Conservation (phyloP, 1,139 yeast genomes). For the Geotrichum carabidarum region DNA sequence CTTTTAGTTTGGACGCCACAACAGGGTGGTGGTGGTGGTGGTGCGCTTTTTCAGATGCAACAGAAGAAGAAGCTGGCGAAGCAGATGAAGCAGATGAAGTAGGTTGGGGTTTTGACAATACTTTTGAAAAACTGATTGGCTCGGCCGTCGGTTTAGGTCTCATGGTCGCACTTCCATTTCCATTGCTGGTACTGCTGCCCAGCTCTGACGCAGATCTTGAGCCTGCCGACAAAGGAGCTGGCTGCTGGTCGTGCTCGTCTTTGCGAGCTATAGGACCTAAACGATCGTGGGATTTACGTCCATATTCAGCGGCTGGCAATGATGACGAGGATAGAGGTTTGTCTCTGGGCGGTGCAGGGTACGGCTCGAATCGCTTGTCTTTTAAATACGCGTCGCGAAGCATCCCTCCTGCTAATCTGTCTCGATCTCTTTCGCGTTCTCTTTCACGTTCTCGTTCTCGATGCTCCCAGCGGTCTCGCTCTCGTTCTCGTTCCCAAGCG, state of each 20-base stretch:
- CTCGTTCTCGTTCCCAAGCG: constrained; percentile 20
- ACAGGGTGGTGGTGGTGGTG: not conserved
- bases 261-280: constrained; percentile 1
- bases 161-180: no score
- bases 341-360: not conserved
- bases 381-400: constrained; percentile 10
- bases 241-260: not conserved
- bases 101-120: no score
- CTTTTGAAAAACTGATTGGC: no score
- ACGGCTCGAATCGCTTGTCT: constrained; percentile 6
- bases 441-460: constrained; percentile 21
- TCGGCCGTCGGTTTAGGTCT: no score
- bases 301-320: constrained; percentile 6
- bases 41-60: not conserved
- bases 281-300: constrained; percentile 10
- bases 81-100: no score
- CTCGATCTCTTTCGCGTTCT: constrained; percentile 18
- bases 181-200: no score
- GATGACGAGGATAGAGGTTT: not conserved
- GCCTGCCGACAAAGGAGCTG: no score
- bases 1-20: no score
- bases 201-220: no score
- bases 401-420: constrained; percentile 6
- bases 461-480: constrained; percentile 20
- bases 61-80: not conserved